Conservation (phyloP, 176 grass and related monocot species). For the Musa itinerans region DNA sequence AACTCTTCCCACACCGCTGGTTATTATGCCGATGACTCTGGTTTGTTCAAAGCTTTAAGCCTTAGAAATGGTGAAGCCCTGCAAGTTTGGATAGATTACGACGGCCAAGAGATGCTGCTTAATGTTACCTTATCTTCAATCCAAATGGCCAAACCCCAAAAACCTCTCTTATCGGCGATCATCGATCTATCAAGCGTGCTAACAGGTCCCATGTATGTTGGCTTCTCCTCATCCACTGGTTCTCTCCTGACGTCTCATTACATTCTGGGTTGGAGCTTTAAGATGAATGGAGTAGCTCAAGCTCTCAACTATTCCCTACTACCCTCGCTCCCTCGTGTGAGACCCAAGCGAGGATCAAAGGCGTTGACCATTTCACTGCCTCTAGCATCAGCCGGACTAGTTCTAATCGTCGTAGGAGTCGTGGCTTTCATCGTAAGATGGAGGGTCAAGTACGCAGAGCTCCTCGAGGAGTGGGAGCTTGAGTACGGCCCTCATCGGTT, state of each 20-base stretch:
- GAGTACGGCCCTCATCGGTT: conserved; percentile 24
- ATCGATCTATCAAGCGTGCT: conserved; percentile 22
- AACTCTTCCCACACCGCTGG: neutral
- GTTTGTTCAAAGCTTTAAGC: neutral
- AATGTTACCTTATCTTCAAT: conserved; percentile 30
- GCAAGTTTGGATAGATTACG: conserved; percentile 33
- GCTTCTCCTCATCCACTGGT: conserved; percentile 26
- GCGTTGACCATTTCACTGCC: neutral
- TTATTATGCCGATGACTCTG: neutral
- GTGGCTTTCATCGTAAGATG: neutral
- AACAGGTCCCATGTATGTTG: conserved; percentile 7
- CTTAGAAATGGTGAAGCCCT: conserved; percentile 2
- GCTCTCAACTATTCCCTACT: neutral
- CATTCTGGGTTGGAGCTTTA: neutral
- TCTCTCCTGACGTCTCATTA: neutral
- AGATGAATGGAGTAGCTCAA: neutral
- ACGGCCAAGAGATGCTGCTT: neutral
- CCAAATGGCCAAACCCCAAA: neutral
- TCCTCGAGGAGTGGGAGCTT: conserved; percentile 23
- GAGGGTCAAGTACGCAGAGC: conserved; percentile 1
- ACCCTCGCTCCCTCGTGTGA: neutral
- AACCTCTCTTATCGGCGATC: conserved; percentile 10
- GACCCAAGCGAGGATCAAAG: neutral
- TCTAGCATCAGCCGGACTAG: neutral
- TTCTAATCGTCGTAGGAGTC: neutral